Base-by-base conservation (phyloP, 2,329 filamentous ascomycete genomes). In the Plectosphaerella cucumerina region DNA sequence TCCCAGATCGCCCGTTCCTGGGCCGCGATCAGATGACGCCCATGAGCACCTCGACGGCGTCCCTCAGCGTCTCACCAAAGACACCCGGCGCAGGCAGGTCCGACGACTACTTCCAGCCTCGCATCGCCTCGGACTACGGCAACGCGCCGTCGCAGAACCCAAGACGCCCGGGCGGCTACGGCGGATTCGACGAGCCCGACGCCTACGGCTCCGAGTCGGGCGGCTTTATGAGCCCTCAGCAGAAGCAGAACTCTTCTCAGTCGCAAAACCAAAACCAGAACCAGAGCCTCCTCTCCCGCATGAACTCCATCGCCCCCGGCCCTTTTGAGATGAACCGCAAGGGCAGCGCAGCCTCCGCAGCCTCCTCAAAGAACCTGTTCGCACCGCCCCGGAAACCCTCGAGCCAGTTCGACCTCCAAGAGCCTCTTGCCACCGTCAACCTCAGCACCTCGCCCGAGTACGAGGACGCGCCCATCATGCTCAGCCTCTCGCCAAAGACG, bases 241-340 rank as follows among this genome's bases (percentile, higher is more conserved):
- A 67, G 56, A 72, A 68, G 53, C 62, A 66, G 47, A 54, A 56
- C n/a, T n/a, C n/a, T n/a, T n/a, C n/a, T n/a, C 42, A 54, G 56
- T 8, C 55, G 54, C 15, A 56, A 58, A 21, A 50, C 15, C 50
- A 44, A 31, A 43, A 53, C 6, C n/a, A 46, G 9, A 50, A 57
- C 15, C 58, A 57, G 23, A 72, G 62, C 35, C 60, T 89, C 23
- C 60, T 87, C 58, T 42, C 39, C 15, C 76, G 82, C 48, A 81
- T 89, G 75, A 80, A 88, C 57, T 77, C 72, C 9, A 85, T 89
- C 60, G 76, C 81, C 1, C 82, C 85, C 1, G 85, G 84, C 0
- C 85, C 86, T 0, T 88, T 89, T 59, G 81, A 84, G 56, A 65
- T 75, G 31, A 68, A 62, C 55, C 67, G 69, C 57, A 70, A 21